Evolutionary conservation across 75 land plant genomes (phyloP), one percentile per base, ranked within the genome.

Genomic region (Pseudotsuga menziesii): DNA sequence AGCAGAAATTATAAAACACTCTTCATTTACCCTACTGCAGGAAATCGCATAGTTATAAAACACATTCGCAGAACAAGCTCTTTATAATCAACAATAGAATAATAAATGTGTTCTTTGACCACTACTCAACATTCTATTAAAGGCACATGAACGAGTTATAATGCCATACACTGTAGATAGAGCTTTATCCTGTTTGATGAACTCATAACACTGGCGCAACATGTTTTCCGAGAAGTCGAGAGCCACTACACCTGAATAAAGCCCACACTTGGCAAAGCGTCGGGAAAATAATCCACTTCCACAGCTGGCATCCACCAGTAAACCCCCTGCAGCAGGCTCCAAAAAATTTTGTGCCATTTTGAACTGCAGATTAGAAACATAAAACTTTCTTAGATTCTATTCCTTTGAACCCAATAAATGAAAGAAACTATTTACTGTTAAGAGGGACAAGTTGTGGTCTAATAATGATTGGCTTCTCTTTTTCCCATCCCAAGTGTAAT

Each of bases 161-260:
- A 32, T 14, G n/a, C 56, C 76, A 29, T 84, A 91, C 96, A 77
- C 82, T 57, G 70, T 82, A n/a, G 89, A 44, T 39, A 84, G 77
- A 44, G 84, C 76, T 71, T 69, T 73, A 35, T 93, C 94, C 59
- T 82, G 67, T 59, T 86, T 64, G 16, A 88, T 76, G 78, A 93
- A 91, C 26, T 82, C 86, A 75, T 87, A 77, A 69, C 89, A 87
- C 75, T 94, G 87, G 75, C 78, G 75, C 73, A 92, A 72, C 98
- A 95, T 95, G 16, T 83, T 85, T 82, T 95, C 96, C 61, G 98
- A 95, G 82, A 82, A 91, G 62, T 95, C 98, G 54, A 90, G 77
- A 26, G 94, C 98, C 58, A 95, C 82, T 39, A 95, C 98, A 77
- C 57, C 80, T 5, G 88, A 83, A 77, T 91, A 95, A 63, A 87